Evolutionary conservation across 1,284 basidiomycete species (phyloP), one percentile per base, ranked within the genome.

Genomic region (Ceratobasidium sp.): DNA sequence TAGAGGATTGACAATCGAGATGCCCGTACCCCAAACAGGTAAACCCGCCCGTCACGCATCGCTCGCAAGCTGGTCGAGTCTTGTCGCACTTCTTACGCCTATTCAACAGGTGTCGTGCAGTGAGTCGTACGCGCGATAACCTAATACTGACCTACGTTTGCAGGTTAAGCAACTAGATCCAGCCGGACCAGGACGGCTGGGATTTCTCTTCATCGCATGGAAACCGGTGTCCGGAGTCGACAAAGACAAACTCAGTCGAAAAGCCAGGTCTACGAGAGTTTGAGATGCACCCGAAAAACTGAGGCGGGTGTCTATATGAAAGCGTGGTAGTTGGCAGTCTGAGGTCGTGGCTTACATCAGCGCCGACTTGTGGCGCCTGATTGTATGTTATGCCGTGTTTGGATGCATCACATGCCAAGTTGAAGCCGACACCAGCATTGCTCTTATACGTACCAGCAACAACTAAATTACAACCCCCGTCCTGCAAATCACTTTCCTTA

Each of bases 111-210:
- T 12, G 2, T 48, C 1, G 9, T 48, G 17, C 17, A 17, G 46
- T 48, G 46, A 17, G 46, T 2, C 2, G 17, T 28, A n/a, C 26
- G 17, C 48, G 2, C 50, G 6, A 20, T 20, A 54, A 15, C 33
- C n/a, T 1, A 13, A 15, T 26, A 65, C 73, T 54, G n/a, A 75
- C 73, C 73, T 65, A 54, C 26, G 61, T 66, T 75, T 75, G 26
- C 73, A 75, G 33, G 73, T 75, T n/a, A 75, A 57, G 28, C 73
- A 75, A n/a, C 73, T 75, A 15, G 61, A 66, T 17, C 73, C 73
- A 28, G 23, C 38, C 12, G 73, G 73, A 20, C 73, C 73, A 26
- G 73, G 73, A 15, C 64, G 64, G n/a, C 42, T 64, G 1, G 64
- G 64, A 33, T 66, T 33, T 46, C 20, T 10, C 44, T 66, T 66